These are phyloP conservation scores for Xylariaceae sp. DNA, from an alignment of 2,329 filamentous ascomycete species.

Conservation along the genomic window DNA sequence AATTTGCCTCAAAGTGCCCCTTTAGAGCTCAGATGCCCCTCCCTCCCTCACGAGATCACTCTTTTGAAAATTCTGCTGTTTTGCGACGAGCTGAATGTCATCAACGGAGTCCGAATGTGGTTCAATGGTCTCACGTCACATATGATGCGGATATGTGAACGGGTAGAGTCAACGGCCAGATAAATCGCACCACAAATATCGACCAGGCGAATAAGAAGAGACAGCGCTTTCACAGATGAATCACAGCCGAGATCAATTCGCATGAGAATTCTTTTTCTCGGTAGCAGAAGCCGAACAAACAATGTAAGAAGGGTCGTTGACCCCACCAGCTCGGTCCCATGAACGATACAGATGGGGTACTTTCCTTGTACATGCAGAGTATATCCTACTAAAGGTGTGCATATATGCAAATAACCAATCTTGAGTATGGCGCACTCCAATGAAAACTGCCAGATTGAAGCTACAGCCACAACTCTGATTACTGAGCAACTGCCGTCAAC, in stretches of 20 bases:
- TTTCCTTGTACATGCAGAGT: too few relatives aligned
- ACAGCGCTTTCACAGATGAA: background rate
- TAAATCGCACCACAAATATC: background rate
- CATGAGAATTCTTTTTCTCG: background rate
- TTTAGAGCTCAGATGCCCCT: background rate
- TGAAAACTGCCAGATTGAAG: too few relatives aligned
- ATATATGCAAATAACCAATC: too few relatives aligned
- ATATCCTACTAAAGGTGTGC: too few relatives aligned
- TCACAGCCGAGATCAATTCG: background rate
- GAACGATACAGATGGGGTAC: background rate
- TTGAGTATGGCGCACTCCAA: too few relatives aligned
- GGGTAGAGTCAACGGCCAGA: background rate
- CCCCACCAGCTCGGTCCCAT: background rate
- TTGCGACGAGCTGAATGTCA: background rate
- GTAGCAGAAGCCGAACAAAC: background rate
- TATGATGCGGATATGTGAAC: background rate
- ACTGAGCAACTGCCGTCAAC: background rate
- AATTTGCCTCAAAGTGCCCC: background rate
- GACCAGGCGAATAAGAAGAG: background rate
- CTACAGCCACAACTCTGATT: too few relatives aligned
- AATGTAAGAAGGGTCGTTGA: background rate
- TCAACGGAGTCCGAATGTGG: background rate
- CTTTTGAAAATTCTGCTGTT: background rate
- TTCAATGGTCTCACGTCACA: conserved; percentile 9
- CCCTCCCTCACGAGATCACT: background rate